These are phyloP conservation scores for Gleditsia sinensis DNA, from an alignment of 306 rosid genomes.

Conservation along the genomic window DNA sequence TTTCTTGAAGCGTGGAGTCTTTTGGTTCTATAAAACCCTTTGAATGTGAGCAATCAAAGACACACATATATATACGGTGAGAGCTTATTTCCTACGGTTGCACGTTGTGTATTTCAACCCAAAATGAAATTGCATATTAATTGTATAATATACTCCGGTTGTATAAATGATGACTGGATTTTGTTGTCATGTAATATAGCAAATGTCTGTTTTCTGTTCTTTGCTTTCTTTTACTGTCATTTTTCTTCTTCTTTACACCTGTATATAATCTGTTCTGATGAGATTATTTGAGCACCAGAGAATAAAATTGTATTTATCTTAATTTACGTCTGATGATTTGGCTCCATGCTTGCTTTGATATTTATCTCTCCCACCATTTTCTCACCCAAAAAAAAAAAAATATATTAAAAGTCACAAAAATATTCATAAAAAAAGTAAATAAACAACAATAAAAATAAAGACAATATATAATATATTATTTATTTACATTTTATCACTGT, in stretches of 20 bases:
- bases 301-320: background rate
- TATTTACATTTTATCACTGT: no score
- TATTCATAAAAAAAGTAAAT: no score
- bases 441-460: no score
- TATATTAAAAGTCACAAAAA: no score
- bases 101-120: slow-evolving; percentile 31
- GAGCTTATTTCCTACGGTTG: slow-evolving; percentile 31
- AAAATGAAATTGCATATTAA: slow-evolving; percentile 24
- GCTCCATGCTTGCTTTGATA: background rate
- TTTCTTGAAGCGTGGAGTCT: slow-evolving; percentile 57
- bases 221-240: background rate
- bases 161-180: slow-evolving; percentile 43
- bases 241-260: background rate
- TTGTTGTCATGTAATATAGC: slow-evolving; percentile 30
- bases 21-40: no score
- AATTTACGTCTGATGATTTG: background rate
- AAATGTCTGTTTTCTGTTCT: no score
- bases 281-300: background rate
- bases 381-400: no score
- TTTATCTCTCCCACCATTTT: no score
- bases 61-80: slow-evolving; percentile 32
- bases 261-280: background rate
- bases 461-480: no score
- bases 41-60: slow-evolving; percentile 39
- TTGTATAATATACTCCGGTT: slow-evolving; percentile 46